Evolutionary conservation across 805 yeast genomes (phyloP), one percentile per base, ranked within the genome.

Genomic region (Yamadazyma endophytica): DNA sequence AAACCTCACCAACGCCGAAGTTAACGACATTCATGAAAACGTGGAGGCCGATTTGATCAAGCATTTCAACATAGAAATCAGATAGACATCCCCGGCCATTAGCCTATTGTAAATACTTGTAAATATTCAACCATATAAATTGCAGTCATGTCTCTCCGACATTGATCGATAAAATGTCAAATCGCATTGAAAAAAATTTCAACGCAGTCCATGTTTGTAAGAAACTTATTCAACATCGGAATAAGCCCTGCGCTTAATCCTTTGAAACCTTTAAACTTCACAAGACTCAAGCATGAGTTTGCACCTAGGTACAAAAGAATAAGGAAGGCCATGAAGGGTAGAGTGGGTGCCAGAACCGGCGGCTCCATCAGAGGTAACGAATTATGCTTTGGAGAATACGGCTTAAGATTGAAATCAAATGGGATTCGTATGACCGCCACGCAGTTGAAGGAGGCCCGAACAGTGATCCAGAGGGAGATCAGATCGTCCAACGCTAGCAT

Each of bases 331-430:
- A 88, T 85, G 60, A 92, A 92, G 56, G 98, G 98, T 17, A 72
- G 97, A 46, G 96, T 92, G 5, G 76, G 94, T 1, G 96, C 89
- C 8, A 82, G 96, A 58, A 85, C 83, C 9, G 98, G 98, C 31
- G 97, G 97, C 2, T 88, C 97, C 2, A 70, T 75, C 32, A 88
- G 85, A 55, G 98, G 98, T 18, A 82, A 90, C 28, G 73, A 85
- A 2, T 56, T 92, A 20, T 78, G 76, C 38, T 83, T 79, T 46
- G 98, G 98, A 17, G 68, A 74, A 12, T 87, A 75, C 56, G 98
- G 97, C 13, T 68, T 90, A 42, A 77, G 98, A 47, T 72, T 92
- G 36, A 83, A 83, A 54, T 71, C 88, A n/a, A 90, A 83, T 53
- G 98, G 98, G 24, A 64, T 79, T 8, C 72, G 97, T 36, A 63